Evolutionary conservation across 2,329 filamentous ascomycete genomes (phyloP).

Genomic region (Escovopsis weberi): DNA sequence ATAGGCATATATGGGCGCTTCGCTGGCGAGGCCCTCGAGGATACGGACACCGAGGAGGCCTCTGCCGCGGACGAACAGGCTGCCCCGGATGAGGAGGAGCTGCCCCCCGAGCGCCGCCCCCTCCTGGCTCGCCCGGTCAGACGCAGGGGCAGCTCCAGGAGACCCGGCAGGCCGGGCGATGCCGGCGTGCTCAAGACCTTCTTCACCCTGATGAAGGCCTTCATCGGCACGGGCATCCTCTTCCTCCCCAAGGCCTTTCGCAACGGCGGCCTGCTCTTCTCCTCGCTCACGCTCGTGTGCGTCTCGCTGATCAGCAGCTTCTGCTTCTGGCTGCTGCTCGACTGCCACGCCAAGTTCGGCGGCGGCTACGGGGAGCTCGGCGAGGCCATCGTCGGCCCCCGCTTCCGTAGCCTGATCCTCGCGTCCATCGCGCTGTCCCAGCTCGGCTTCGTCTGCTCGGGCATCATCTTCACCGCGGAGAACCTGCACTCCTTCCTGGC

Average conservation of each 20-base stretch:
- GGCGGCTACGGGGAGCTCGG: conserved; percentile 66
- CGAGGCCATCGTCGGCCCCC: conserved; percentile 46
- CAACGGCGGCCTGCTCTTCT: conserved; percentile 66
- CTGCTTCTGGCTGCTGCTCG: conserved; percentile 57
- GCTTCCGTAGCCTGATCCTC: conserved; percentile 51
- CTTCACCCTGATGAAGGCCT: conserved; percentile 65
- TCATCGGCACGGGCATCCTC: conserved; percentile 70
- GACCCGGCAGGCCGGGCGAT: conserved; percentile 35
- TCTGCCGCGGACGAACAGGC: conserved; percentile 20
- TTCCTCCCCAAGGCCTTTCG: conserved; percentile 67
- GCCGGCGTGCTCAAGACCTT: conserved; percentile 59
- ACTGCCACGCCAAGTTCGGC: conserved; percentile 48
- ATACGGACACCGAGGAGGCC: conserved; percentile 39
- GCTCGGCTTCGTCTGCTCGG: conserved; percentile 64
- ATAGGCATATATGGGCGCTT: conserved; percentile 64
- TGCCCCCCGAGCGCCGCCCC: conserved; percentile 40
- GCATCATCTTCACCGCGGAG: conserved; percentile 64
- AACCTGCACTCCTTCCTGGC: conserved; percentile 54
- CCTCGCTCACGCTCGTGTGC: conserved; percentile 49
- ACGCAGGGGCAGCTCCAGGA: conserved; percentile 36
- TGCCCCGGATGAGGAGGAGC: conserved; percentile 23
- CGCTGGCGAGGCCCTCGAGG: conserved; percentile 54
- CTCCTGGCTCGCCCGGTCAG: conserved; percentile 31
- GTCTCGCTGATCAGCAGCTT: conserved; percentile 53
- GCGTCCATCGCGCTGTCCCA: conserved; percentile 60